Percentiles rank a stretch among this genome's conserved stretches.
Evolutionary conservation across 2,329 filamentous ascomycete species (phyloP).

Genomic region (Scedosporium boydii): DNA sequence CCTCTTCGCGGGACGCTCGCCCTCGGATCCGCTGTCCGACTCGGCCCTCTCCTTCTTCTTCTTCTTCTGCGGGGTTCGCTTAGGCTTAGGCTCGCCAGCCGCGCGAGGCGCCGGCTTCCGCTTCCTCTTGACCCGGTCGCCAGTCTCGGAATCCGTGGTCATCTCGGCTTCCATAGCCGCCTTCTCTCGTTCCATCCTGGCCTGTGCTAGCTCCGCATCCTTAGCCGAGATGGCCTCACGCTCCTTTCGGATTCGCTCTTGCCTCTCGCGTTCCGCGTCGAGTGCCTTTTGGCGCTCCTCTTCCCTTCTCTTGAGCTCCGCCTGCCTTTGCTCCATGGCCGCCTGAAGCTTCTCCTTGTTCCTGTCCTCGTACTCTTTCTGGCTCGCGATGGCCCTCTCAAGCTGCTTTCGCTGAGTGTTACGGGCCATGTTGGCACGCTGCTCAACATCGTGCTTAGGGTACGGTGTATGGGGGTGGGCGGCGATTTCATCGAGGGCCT

Average conservation of each 20-base stretch:
- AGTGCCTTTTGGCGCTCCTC: constrained; percentile 61
- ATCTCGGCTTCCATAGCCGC: constrained; percentile 64
- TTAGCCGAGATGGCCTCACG: constrained; percentile 70
- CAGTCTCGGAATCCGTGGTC: constrained; percentile 73
- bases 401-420: constrained; percentile 93
- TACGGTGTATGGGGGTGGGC: constrained; percentile 66
- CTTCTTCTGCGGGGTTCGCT: constrained; percentile 42
- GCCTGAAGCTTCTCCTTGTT: constrained; percentile 82
- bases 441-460: constrained; percentile 80
- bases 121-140: constrained; percentile 65
- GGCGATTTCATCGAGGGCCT: constrained; percentile 55
- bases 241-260: constrained; percentile 78
- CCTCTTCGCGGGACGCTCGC: constrained; percentile 38
- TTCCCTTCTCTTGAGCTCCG: constrained; percentile 68
- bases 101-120: constrained; percentile 42
- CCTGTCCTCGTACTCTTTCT: constrained; percentile 86
- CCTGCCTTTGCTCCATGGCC: constrained; percentile 70
- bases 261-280: constrained; percentile 61
- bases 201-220: constrained; percentile 62
- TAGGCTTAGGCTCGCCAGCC: constrained; percentile 31
- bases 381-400: constrained; percentile 71
- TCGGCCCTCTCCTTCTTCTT: constrained; percentile 29
- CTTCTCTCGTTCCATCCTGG: constrained; percentile 60
- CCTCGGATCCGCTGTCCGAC: constrained; percentile 32
- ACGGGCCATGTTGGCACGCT: constrained; percentile 92